phyloP scores from a whole-genome alignment of 106 monocot species.

The Dioscorea dumetorum region DNA sequence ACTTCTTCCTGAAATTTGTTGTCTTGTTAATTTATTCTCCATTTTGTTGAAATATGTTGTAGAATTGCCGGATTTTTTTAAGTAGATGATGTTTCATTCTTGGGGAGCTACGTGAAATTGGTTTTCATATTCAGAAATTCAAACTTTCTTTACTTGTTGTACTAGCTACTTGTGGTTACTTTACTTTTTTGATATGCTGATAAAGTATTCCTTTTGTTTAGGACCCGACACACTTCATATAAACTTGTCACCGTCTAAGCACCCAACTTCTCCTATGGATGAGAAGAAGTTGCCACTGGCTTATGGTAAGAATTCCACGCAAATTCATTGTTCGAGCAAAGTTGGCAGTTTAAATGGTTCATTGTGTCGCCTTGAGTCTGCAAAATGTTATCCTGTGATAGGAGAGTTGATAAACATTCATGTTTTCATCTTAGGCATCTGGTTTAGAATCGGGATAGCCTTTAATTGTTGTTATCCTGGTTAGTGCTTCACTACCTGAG shows the following conservation, averaged over 20 bases:
- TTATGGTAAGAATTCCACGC: neutral
- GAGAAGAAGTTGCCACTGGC: neutral
- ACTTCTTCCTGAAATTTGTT: neutral
- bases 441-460: too few relatives aligned
- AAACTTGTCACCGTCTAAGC: conserved; percentile 1
- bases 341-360: neutral
- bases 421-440: too few relatives aligned
- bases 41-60: neutral
- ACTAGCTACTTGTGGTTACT: neutral
- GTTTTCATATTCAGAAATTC: neutral
- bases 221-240: neutral
- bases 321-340: neutral
- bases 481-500: too few relatives aligned
- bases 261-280: neutral
- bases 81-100: neutral
- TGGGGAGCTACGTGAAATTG: too few relatives aligned
- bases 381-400: neutral
- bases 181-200: neutral
- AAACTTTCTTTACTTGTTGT: neutral
- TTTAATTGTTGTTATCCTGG: too few relatives aligned
- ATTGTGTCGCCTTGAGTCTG: neutral
- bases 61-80: neutral
- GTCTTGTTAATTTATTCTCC: neutral
- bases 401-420: too few relatives aligned
- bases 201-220: neutral